These are phyloP conservation scores for Microglena sp. DNA, from an alignment of 139 green algal species.

Conservation along the genomic window DNA sequence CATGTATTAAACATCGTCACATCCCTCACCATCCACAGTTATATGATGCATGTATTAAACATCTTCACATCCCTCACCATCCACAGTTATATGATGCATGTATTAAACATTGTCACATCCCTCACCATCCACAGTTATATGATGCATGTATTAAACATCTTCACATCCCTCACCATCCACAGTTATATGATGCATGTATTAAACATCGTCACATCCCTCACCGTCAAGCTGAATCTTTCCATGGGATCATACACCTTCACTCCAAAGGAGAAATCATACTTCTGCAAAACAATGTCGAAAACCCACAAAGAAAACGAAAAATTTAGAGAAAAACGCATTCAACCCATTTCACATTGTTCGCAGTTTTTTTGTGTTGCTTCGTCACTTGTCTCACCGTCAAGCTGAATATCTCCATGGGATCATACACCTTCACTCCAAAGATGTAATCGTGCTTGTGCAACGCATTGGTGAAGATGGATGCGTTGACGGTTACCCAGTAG, in stretches of 20 bases:
- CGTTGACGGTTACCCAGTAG: slow-evolving; percentile 14
- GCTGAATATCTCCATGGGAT: background rate
- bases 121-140: no score
- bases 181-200: no score
- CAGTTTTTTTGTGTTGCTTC: background rate
- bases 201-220: no score
- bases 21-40: no score
- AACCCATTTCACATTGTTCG: background rate
- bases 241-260: background rate
- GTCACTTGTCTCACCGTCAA: slow-evolving; percentile 2
- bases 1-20: no score
- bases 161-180: no score
- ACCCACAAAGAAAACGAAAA: background rate
- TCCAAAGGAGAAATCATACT: background rate
- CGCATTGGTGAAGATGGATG: slow-evolving; percentile 8
- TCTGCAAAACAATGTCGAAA: background rate
- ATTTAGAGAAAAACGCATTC: background rate
- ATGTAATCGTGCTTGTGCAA: background rate
- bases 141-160: no score
- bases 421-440: slow-evolving; percentile 13
- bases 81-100: no score
- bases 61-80: no score
- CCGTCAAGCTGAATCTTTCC: background rate
- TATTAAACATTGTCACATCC: no score
- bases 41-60: no score